Base-by-base conservation (phyloP, 495 filamentous ascomycete genomes). In the Margaritispora aquatica region DNA sequence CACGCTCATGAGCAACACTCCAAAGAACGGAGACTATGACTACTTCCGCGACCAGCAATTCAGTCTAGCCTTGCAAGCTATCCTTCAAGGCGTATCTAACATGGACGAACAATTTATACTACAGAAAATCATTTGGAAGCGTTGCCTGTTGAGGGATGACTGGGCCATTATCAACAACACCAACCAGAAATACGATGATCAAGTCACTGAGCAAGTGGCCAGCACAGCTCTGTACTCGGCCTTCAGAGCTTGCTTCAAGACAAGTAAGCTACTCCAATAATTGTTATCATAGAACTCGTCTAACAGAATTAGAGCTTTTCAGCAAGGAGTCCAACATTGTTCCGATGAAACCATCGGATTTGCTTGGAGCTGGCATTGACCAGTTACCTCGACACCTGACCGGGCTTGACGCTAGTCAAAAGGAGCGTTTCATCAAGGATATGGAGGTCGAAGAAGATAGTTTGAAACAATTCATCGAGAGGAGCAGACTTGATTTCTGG, bases 71-170 rank as follows among this genome's bases (percentile, higher is more conserved):
- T 70, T 90, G 29, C 71, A 80, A 36, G 78, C 80, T 7, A 72
- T 84, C 21, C 71, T 70, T 21, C 68, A 73, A 9, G 71, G 75
- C 38, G 65, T 64, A 31, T 71, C 73, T 50, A 65, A 72, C 26
- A 69, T 58, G 26, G 66, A 76, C 41, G 71, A 77, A 26, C 73
- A 65, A 21, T 11, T 21, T 2, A 34, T 79, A 19, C 57, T 78
- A 53, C 74, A 82, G 29, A 79, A 77, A 51, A 70, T 88, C 38
- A 82, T 88, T 44, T 90, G 86, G 86, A 80, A 85, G 64, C 79
- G 86, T 26, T 84, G 84, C 63, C 75, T 84, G 67, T 79, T 86
- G 60, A 74, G 75, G 53, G 85, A 88, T 63, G 72, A 88, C 59
- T 89, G 86, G 86, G 69, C 68, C 24, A 70, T 65, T 26, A 70